Evolutionary conservation across 140 eudicot genomes (phyloP).

Genomic region (Flaveria floridana): DNA sequence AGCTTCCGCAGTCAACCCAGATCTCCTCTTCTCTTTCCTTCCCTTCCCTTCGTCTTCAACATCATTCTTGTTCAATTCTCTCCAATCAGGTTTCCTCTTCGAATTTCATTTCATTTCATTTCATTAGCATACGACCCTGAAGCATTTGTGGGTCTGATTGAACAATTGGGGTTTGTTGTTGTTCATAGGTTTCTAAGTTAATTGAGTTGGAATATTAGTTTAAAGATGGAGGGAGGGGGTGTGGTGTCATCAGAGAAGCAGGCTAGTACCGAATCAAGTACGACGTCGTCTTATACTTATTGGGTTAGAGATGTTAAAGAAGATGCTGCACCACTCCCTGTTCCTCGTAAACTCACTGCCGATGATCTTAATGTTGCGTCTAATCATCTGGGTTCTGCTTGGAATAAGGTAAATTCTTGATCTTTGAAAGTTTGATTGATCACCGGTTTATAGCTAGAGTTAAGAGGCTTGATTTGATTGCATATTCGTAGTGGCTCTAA

Average conservation of each 20-base stretch:
- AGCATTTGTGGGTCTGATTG: not conserved
- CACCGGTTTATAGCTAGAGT: not conserved
- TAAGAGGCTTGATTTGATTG: not conserved
- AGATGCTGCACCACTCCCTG: conserved; percentile 88
- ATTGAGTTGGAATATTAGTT: not conserved
- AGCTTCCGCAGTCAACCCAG: no score
- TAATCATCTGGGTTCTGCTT: conserved; percentile 79
- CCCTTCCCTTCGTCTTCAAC: no score
- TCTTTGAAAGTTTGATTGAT: not conserved
- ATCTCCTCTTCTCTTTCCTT: no score
- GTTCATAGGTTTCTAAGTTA: not conserved
- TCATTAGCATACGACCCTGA: not conserved
- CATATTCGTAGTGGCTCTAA: no score
- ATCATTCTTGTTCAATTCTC: no score
- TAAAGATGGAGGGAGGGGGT: conserved; percentile 50
- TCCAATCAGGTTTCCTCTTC: no score
- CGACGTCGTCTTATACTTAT: conserved; percentile 64
- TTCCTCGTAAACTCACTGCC: conserved; percentile 67
- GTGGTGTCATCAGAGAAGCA: conserved; percentile 51
- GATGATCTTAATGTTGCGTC: conserved; percentile 38
- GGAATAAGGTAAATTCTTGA: conserved; percentile 60
- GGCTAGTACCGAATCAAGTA: conserved; percentile 34
- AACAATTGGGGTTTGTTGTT: not conserved
- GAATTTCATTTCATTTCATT: no score
- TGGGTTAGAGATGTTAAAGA: conserved; percentile 74